A percentile compares a stretch with the other conserved stretches of the same genome.
Conservation (phyloP, 768 basidiomycete genomes). For the Boletus subcaerulescens region DNA sequence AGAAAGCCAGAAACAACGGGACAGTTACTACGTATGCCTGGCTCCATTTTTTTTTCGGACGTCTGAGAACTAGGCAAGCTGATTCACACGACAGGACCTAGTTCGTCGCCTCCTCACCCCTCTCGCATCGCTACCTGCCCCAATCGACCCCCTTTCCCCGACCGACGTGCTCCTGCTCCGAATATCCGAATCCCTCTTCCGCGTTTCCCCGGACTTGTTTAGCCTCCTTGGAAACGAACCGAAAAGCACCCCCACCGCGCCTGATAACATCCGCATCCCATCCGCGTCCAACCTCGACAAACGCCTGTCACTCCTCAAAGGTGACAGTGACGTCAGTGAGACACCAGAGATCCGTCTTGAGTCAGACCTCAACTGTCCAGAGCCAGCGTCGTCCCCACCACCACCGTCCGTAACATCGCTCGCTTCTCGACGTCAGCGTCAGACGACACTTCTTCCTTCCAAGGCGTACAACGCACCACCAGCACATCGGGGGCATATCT, state of each 20-base stretch:
- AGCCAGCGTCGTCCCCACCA: background rate
- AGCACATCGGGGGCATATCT: constrained; percentile 57
- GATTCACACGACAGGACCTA: constrained; percentile 51
- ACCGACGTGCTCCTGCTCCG: constrained; percentile 49
- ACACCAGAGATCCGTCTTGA: constrained; percentile 45
- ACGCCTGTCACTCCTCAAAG: constrained; percentile 47
- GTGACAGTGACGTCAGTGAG: constrained; percentile 11
- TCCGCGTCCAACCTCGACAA: constrained; percentile 53
- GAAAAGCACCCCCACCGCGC: constrained; percentile 39
- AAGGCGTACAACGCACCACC: constrained; percentile 42
- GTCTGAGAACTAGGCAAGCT: constrained; percentile 1
- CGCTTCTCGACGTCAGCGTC: constrained; percentile 22
- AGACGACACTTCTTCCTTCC: constrained; percentile 47
- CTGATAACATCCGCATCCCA: constrained; percentile 45
- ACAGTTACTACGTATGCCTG: constrained; percentile 68
- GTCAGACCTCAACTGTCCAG: constrained; percentile 19
- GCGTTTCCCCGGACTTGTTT: constrained; percentile 52
- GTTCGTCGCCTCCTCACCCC: constrained; percentile 61
- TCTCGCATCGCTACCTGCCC: constrained; percentile 43
- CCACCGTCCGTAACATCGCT: constrained; percentile 35
- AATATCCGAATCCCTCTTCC: constrained; percentile 54
- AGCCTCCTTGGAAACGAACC: constrained; percentile 50
- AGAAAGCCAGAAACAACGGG: constrained; percentile 58
- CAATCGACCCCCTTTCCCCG: constrained; percentile 36
- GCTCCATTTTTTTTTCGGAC: background rate